phyloP scores from a whole-genome alignment of 2,329 filamentous ascomycete species.

The Aspergillus sp. region DNA sequence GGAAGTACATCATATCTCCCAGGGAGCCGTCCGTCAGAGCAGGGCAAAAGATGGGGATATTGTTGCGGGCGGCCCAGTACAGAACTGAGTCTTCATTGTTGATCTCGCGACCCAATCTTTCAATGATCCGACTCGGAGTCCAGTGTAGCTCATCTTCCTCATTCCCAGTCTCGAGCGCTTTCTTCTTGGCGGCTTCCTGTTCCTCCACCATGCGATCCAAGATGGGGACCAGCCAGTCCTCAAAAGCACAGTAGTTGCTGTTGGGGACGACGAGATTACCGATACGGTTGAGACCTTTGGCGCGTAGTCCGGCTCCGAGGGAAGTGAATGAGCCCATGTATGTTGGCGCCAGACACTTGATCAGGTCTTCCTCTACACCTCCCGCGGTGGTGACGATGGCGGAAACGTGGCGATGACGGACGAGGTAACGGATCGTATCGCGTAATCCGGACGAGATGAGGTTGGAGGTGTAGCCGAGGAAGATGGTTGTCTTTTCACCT shows the following conservation, averaged over 20 bases:
- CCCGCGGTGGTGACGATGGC: constrained; percentile 94
- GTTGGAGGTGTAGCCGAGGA: constrained; percentile 96
- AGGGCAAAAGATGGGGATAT: constrained; percentile 96
- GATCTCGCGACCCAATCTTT: constrained; percentile 87
- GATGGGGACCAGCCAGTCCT: constrained; percentile 96
- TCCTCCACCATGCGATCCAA: constrained; percentile 92
- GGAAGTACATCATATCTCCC: constrained; percentile 98
- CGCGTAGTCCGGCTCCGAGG: constrained; percentile 71
- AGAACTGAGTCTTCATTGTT: constrained; percentile 88
- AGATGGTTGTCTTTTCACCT: constrained; percentile 80
- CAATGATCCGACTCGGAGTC: constrained; percentile 92
- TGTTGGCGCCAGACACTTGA: constrained; percentile 94
- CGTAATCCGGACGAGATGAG: constrained; percentile 93
- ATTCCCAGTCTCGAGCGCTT: constrained; percentile 37
- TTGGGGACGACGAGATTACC: constrained; percentile 96
- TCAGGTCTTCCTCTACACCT: constrained; percentile 94
- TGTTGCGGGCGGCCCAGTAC: constrained; percentile 97
- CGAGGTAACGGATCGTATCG: constrained; percentile 86
- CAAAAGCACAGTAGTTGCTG: constrained; percentile 94
- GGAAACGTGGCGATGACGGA: constrained; percentile 87
- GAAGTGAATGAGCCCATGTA: constrained; percentile 87
- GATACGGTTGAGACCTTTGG: constrained; percentile 88
- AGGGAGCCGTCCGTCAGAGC: constrained; percentile 92
- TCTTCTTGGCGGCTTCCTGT: constrained; percentile 75
- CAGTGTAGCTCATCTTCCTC: constrained; percentile 72